Percentiles rank a stretch among this genome's conserved stretches.
Evolutionary conservation across 1,139 yeast genomes (phyloP).

Genomic region (Lizanozyma gosingica): DNA sequence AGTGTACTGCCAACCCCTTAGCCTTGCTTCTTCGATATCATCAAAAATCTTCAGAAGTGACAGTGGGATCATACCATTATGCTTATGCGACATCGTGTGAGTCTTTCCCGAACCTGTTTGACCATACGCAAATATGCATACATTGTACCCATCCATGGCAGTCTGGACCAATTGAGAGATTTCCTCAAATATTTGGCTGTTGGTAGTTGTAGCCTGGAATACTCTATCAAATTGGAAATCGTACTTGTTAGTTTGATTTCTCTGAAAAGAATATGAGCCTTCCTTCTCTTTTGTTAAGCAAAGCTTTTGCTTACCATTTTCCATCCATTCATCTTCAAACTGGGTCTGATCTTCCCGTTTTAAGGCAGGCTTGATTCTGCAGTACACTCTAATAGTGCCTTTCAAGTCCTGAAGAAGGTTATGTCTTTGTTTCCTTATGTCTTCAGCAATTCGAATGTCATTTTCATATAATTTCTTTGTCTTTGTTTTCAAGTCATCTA

Average conservation of each 20-base stretch:
- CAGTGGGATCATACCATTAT: constrained; percentile 76
- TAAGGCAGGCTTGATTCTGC: constrained; percentile 65
- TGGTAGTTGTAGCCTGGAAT: constrained; percentile 46
- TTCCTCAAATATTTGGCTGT: constrained; percentile 68
- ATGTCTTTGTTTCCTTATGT: constrained; percentile 57
- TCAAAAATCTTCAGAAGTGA: constrained; percentile 68
- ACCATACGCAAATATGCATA: constrained; percentile 93
- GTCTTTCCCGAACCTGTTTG: constrained; percentile 98
- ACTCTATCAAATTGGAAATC: constrained; percentile 72
- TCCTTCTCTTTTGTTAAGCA: constrained; percentile 19
- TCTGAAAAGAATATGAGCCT: constrained; percentile 1
- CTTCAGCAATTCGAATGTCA: constrained; percentile 17
- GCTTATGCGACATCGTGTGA: constrained; percentile 69
- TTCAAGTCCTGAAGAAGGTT: constrained; percentile 75
- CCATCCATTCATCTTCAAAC: constrained; percentile 32
- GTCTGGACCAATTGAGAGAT: constrained; percentile 83
- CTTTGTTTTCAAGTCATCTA: constrained; percentile 3
- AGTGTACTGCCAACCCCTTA: constrained; percentile 57
- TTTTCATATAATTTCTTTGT: constrained; percentile 12
- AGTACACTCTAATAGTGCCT: constrained; percentile 88
- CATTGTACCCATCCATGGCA: constrained; percentile 83
- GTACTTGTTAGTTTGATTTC: constrained; percentile 16
- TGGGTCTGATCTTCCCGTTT: constrained; percentile 7
- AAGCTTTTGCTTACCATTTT: constrained; percentile 42
- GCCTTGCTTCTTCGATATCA: constrained; percentile 40